These are phyloP conservation scores for Flaveria ramosissima DNA, from an alignment of 129 eudicot genomes.

Conservation along the genomic window DNA sequence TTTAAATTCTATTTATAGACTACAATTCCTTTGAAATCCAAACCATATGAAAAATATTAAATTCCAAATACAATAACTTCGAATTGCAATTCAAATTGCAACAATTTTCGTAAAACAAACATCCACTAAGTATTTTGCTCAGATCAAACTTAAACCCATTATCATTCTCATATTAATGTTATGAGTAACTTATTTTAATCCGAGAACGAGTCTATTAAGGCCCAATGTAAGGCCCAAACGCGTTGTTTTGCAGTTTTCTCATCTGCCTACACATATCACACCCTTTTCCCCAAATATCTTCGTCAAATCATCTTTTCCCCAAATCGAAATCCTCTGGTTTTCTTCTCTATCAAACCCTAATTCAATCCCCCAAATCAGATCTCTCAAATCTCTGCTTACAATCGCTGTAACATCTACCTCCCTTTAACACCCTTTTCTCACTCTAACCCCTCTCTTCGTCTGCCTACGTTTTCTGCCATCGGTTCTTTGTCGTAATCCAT, in stretches of 20 bases:
- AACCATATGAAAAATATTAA: no score
- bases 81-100: no score
- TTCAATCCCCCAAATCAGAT: slow-evolving; percentile 23
- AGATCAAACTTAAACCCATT: no score
- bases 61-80: no score
- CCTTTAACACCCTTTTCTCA: no score
- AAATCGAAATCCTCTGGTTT: slow-evolving; percentile 14
- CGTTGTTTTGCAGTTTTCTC: neutral
- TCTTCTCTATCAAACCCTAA: slow-evolving; percentile 31
- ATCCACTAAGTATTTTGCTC: no score
- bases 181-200: no score
- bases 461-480: slow-evolving; percentile 26
- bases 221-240: slow-evolving; percentile 17
- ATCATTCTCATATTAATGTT: no score
- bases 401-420: slow-evolving; percentile 9
- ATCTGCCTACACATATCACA: no score
- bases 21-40: no score
- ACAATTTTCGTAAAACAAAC: no score
- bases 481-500: neutral
- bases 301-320: neutral
- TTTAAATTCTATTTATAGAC: no score
- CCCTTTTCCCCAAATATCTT: neutral
- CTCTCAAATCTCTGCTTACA: neutral
- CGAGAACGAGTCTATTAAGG: neutral
- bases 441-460: slow-evolving; percentile 21